Conservation (phyloP, 163 green algal genomes). For the Scenedesmus sp. region DNA sequence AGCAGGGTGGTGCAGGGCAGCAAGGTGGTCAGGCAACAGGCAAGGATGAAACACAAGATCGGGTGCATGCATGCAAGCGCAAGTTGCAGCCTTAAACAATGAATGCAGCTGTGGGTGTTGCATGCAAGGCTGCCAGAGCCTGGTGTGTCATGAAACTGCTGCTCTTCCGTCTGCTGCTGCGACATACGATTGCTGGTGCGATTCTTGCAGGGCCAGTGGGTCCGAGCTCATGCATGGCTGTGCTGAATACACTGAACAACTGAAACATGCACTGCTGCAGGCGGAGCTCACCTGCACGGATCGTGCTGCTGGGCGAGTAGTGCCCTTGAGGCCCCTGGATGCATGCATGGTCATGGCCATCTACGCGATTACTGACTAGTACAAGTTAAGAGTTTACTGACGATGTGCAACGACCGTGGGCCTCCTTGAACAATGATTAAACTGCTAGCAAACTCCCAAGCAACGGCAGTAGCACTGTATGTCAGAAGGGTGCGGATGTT, state of each 20-base stretch:
- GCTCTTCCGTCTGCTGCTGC: not conserved
- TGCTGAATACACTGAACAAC: not conserved
- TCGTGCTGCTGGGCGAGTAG: not conserved
- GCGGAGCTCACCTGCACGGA: not conserved
- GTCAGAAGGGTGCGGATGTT: not conserved
- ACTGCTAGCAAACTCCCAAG: not conserved
- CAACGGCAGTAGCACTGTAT: not conserved
- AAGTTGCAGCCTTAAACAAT: not conserved
- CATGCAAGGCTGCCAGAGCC: not conserved
- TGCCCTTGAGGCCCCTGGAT: not conserved
- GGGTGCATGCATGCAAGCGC: constrained; percentile 26
- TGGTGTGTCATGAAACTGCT: not conserved
- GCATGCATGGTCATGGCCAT: constrained; percentile 12
- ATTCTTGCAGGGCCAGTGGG: not conserved
- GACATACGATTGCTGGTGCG: not conserved
- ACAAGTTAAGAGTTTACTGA: no score
- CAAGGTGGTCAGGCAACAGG: not conserved
- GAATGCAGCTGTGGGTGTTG: not conserved
- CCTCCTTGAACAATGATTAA: not conserved
- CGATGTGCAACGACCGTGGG: no score
- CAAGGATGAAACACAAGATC: not conserved
- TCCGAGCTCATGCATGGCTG: not conserved
- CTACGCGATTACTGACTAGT: not conserved
- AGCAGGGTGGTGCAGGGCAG: not conserved
- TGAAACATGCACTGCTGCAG: not conserved